phyloP scores from a whole-genome alignment of 1,284 basidiomycete genomes.

The Ceratobasidium sp. region DNA sequence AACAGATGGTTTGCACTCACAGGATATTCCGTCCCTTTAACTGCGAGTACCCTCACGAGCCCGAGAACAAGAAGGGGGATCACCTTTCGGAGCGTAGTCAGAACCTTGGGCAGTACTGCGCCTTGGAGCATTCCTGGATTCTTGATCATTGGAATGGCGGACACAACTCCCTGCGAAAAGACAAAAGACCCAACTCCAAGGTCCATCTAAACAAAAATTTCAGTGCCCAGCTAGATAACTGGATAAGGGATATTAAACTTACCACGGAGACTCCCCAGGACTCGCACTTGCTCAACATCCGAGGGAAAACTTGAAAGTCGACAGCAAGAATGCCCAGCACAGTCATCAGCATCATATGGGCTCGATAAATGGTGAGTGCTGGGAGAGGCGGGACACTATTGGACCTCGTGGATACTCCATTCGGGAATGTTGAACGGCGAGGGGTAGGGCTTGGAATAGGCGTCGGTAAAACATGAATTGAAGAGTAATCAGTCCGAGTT shows the following conservation, averaged over 20 bases:
- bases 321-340: constrained; percentile 93
- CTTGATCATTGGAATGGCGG: constrained; percentile 78
- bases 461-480: constrained; percentile 29
- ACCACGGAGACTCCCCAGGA: constrained; percentile 93
- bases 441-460: constrained; percentile 46
- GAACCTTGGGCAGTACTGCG: constrained; percentile 65
- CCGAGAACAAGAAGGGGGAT: constrained; percentile 81
- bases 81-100: constrained; percentile 64
- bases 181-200: constrained; percentile 96
- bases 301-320: constrained; percentile 93
- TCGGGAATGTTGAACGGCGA: constrained; percentile 27
- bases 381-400: constrained; percentile 59
- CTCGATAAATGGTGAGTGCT: constrained; percentile 87
- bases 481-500: constrained; percentile 53
- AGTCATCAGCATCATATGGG: constrained; percentile 97
- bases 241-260: constrained; percentile 50
- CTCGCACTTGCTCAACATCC: constrained; percentile 91
- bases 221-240: constrained; percentile 18
- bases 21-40: constrained; percentile 95
- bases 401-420: constrained; percentile 25
- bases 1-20: constrained; percentile 59
- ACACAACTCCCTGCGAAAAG: constrained; percentile 92
- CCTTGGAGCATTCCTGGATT: constrained; percentile 63
- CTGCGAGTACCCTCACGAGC: constrained; percentile 79
- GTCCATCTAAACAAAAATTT: constrained; percentile 84